Evolutionary conservation across 140 eudicot species (phyloP).

Genomic region (Cichorium intybus): DNA sequence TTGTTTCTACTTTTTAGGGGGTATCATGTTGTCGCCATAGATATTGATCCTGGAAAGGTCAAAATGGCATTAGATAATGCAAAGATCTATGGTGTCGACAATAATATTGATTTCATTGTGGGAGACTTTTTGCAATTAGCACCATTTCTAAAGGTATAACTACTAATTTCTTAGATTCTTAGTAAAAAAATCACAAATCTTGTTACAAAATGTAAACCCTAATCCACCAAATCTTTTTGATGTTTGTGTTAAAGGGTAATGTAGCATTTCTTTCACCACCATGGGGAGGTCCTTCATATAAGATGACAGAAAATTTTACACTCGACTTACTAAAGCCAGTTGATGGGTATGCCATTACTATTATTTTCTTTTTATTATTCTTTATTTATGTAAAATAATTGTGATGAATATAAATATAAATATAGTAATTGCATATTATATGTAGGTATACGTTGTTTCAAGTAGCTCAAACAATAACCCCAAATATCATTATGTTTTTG

Average conservation of each 20-base stretch:
- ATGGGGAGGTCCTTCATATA: constrained; percentile 91
- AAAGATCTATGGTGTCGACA: constrained; percentile 67
- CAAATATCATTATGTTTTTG: constrained; percentile 73
- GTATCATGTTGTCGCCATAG: constrained; percentile 68
- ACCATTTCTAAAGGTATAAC: constrained; percentile 56
- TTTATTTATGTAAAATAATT: neutral
- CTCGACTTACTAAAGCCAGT: constrained; percentile 70
- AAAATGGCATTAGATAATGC: constrained; percentile 63
- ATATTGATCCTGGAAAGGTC: constrained; percentile 69
- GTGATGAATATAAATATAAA: constrained; percentile 3
- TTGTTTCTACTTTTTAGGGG: constrained; percentile 44
- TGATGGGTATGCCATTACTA: constrained; percentile 58
- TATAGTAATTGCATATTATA: constrained; percentile 5
- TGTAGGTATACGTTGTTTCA: constrained; percentile 62
- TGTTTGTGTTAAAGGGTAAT: constrained; percentile 45
- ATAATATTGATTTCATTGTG: constrained; percentile 60
- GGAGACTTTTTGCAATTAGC: constrained; percentile 86
- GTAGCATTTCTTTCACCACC: constrained; percentile 85
- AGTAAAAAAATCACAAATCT: no score
- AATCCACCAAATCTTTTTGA: neutral
- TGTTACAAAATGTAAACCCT: no score
- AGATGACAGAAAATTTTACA: constrained; percentile 37
- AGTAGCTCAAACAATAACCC: constrained; percentile 67
- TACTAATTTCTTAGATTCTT: neutral
- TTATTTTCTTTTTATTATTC: neutral